Evolutionary conservation across 2,329 filamentous ascomycete species (phyloP).

Genomic region (Onygenales sp.): DNA sequence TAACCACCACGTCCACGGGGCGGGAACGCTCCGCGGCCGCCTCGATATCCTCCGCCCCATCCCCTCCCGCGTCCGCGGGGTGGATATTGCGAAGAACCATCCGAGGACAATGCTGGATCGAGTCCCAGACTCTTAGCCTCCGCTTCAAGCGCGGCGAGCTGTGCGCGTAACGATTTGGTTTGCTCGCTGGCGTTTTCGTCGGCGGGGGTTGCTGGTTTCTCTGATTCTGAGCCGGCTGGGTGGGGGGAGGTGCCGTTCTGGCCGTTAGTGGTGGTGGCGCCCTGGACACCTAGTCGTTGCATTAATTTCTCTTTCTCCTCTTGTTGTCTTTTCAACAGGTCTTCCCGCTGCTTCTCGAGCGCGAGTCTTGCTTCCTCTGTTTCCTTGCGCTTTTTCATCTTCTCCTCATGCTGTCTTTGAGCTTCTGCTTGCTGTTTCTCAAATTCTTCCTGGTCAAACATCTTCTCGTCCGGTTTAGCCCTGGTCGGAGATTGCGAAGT

Average conservation of each 20-base stretch:
- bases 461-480: slow-evolving; percentile 24
- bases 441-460: slow-evolving; percentile 46
- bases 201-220: slow-evolving; percentile 9
- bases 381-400: slow-evolving; percentile 42
- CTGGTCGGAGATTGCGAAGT: neutral
- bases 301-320: slow-evolving; percentile 44
- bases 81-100: slow-evolving; percentile 16
- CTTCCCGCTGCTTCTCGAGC: slow-evolving; percentile 43
- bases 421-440: slow-evolving; percentile 47
- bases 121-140: slow-evolving; percentile 47
- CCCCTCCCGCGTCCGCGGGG: slow-evolving; percentile 21
- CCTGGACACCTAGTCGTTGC: slow-evolving; percentile 37
- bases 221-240: slow-evolving; percentile 7
- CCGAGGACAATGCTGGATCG: slow-evolving; percentile 30
- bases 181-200: slow-evolving; percentile 35
- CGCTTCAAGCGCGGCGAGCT: slow-evolving; percentile 46
- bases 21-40: slow-evolving; percentile 30
- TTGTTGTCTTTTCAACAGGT: slow-evolving; percentile 44
- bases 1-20: slow-evolving; percentile 29
- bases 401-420: slow-evolving; percentile 48
- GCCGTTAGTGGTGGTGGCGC: slow-evolving; percentile 15
- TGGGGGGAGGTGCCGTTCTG: neutral
- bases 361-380: slow-evolving; percentile 41
- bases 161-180: slow-evolving; percentile 44
- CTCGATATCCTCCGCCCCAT: slow-evolving; percentile 20